Evolutionary conservation across 164 flowering plant species (phyloP), one percentile per base, ranked within the genome.

Genomic region (Warburgia ugandensis): DNA sequence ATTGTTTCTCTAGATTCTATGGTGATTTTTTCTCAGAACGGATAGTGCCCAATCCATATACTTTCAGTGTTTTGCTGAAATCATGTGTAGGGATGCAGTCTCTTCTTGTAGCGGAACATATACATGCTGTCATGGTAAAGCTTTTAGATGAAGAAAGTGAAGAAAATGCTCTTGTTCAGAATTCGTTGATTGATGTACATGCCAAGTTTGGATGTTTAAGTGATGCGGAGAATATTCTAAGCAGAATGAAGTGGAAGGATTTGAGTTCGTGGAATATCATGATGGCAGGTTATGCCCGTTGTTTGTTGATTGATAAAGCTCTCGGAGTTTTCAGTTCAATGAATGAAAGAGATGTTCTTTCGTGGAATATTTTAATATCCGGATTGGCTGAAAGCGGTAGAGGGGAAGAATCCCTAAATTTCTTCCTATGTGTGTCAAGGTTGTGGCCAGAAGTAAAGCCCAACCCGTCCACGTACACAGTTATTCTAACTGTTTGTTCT

Each of bases 321-420:
- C 31, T 45, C 29, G 37, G 16, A 35, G 48, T 62, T 39, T 63
- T 62, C 19, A 7, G 45, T 42, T 48, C 33, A 6, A 54, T 59
- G 72, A 27, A 27, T 28, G 61, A 59, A 40, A 68, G 52, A 41
- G 64, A 68, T 49, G 42, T 30, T 10, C 61, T 63, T 45, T 68
- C 72, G 1, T 68, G 67, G 61, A 62, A 68, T 43, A 68, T 63
- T 28, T 27, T 67, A 36, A 62, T 68, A 5, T 59, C 61, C 1
- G 64, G 68, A 6, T 47, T 51, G 19, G 64, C 47, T 40, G 72
- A 68, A 21, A 51, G 45, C 55, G 72, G 64, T 50, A 33, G 36
- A 45, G 45, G 51, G 14, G 20, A 33, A n/a, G 54, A 68, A 59
- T 64, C 68, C 30, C 14, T 68, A 4, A 46, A 55, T 14, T 39